Conservation (phyloP, 345 rosid genomes). For the Acer yangbiense region DNA sequence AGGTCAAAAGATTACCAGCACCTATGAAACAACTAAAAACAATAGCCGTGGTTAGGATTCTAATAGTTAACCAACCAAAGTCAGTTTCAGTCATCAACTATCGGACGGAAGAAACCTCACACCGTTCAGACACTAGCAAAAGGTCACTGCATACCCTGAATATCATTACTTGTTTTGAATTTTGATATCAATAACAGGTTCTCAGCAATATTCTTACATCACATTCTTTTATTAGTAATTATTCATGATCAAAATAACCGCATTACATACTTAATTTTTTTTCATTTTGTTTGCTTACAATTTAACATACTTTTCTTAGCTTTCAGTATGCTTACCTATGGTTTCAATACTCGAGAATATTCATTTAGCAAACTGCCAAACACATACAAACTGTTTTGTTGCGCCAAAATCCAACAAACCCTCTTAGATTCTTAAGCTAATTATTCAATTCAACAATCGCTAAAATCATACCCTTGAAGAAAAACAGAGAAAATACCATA, state of each 20-base stretch:
- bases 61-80: background rate
- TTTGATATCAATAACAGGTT: too few species aligned
- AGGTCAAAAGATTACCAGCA: background rate
- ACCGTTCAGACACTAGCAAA: background rate
- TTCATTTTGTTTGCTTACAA: background rate
- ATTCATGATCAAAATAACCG: background rate
- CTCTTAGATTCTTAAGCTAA: background rate
- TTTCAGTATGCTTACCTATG: background rate
- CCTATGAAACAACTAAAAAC: background rate
- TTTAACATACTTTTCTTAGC: background rate
- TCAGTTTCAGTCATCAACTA: background rate
- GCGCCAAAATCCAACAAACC: background rate
- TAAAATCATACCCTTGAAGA: background rate
- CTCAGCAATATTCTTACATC: too few species aligned
- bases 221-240: background rate
- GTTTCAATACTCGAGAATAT: background rate
- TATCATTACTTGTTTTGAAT: background rate
- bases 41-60: background rate
- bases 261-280: background rate
- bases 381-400: background rate
- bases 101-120: background rate
- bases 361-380: background rate
- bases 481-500: background rate
- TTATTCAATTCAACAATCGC: background rate
- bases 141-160: background rate